Evolutionary conservation across 495 filamentous ascomycete genomes (phyloP).

Genomic region (Echria macrotheca): DNA sequence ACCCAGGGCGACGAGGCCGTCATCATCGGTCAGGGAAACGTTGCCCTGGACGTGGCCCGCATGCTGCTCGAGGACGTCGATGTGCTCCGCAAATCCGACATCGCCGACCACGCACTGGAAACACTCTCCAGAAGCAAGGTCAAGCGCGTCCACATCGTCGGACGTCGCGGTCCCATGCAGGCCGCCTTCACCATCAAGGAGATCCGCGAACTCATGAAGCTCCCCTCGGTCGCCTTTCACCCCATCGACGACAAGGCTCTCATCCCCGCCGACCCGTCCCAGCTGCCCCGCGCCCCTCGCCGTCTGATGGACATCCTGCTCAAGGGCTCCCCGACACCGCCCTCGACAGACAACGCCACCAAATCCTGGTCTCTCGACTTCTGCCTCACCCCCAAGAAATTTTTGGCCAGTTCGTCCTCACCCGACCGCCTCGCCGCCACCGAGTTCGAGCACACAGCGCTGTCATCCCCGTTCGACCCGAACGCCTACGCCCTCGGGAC

Average conservation of each 20-base stretch:
- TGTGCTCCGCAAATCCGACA: slow-evolving; percentile 74
- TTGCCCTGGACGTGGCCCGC: slow-evolving; percentile 87
- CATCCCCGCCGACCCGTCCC: slow-evolving; percentile 55
- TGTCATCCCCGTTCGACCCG: slow-evolving; percentile 43
- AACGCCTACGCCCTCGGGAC: slow-evolving; percentile 50
- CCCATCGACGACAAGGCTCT: slow-evolving; percentile 59
- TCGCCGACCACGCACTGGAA: slow-evolving; percentile 75
- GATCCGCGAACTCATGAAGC: slow-evolving; percentile 73
- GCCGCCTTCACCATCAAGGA: slow-evolving; percentile 95
- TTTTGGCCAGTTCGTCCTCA: slow-evolving; percentile 47
- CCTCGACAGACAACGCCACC: background rate
- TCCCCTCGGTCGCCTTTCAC: slow-evolving; percentile 68
- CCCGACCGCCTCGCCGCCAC: slow-evolving; percentile 51
- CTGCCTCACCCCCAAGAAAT: slow-evolving; percentile 66
- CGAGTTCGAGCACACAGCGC: slow-evolving; percentile 58
- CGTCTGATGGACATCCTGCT: slow-evolving; percentile 73
- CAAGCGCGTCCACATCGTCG: slow-evolving; percentile 76
- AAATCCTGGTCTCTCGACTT: slow-evolving; percentile 84
- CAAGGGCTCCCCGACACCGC: slow-evolving; percentile 57
- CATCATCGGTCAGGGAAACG: slow-evolving; percentile 92
- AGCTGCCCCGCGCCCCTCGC: slow-evolving; percentile 65
- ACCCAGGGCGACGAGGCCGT: slow-evolving; percentile 75
- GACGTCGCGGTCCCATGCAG: slow-evolving; percentile 83
- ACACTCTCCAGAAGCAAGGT: slow-evolving; percentile 66
- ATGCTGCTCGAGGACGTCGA: slow-evolving; percentile 74